These are phyloP conservation scores for Lophium mytilinum DNA, from an alignment of 495 filamentous ascomycete species.

Conservation along the genomic window DNA sequence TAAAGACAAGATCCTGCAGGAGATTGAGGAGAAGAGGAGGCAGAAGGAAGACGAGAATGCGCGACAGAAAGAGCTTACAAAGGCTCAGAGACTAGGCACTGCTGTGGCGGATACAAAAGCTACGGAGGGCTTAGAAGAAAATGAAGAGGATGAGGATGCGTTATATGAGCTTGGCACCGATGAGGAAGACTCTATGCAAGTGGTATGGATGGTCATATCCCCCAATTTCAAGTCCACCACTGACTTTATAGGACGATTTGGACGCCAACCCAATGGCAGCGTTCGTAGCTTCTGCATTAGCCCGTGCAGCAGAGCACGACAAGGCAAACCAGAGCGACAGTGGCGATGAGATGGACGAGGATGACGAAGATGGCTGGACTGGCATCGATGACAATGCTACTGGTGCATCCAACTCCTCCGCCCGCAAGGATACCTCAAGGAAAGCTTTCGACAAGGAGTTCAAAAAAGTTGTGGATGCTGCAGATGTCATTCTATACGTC, in stretches of 20 bases:
- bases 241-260: constrained; percentile 47
- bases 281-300: constrained; percentile 79
- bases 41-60: constrained; percentile 71
- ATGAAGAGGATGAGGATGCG: constrained; percentile 28
- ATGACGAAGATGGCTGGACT: constrained; percentile 38
- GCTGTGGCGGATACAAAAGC: constrained; percentile 33
- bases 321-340: constrained; percentile 41
- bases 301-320: constrained; percentile 77
- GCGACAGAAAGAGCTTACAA: constrained; percentile 62
- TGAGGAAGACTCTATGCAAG: constrained; percentile 36
- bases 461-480: constrained; percentile 81
- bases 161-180: constrained; percentile 33
- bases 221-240: constrained; percentile 23
- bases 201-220: constrained; percentile 13
- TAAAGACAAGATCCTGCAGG: constrained; percentile 87
- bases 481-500: constrained; percentile 90
- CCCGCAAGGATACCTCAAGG: constrained; percentile 62
- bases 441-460: constrained; percentile 91
- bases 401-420: constrained; percentile 29
- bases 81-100: constrained; percentile 44
- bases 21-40: constrained; percentile 83
- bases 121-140: constrained; percentile 43
- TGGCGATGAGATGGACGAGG: constrained; percentile 42
- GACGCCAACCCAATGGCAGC: constrained; percentile 75
- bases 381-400: constrained; percentile 31